phyloP scores from a whole-genome alignment of 352 stramenopile genomes.

The Phytophthora parvispora region DNA sequence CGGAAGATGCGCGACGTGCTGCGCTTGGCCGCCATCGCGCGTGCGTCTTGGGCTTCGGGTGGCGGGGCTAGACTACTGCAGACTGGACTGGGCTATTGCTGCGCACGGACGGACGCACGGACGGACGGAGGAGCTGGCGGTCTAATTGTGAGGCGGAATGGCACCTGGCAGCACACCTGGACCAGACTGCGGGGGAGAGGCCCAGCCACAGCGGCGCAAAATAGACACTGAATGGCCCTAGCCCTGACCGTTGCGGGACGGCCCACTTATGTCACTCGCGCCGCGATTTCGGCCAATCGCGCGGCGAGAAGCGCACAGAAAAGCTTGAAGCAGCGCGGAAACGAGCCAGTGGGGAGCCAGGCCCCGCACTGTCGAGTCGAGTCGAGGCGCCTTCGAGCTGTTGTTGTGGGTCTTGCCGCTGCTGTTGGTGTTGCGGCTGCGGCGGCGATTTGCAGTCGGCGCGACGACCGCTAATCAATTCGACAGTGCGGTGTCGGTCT shows the following conservation, averaged over 20 bases:
- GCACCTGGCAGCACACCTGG: background rate
- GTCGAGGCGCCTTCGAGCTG: background rate
- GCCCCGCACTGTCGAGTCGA: background rate
- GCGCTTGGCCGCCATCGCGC: conserved; percentile 36
- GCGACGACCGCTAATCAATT: conserved; percentile 9
- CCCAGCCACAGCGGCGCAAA: conserved; percentile 8
- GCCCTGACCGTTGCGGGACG: background rate
- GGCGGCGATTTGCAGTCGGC: background rate
- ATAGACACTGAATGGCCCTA: conserved; percentile 15
- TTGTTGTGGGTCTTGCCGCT: too few species aligned
- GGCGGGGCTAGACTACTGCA: background rate
- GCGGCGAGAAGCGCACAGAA: background rate
- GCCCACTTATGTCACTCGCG: background rate
- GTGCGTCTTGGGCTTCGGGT: background rate
- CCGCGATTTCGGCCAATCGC: background rate
- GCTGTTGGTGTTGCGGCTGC: background rate
- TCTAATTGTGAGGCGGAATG: conserved; percentile 30
- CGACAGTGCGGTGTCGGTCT: background rate
- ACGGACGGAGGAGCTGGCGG: background rate
- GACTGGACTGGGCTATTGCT: background rate
- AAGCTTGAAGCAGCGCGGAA: background rate
- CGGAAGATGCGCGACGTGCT: conserved; percentile 58
- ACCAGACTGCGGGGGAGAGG: conserved; percentile 16
- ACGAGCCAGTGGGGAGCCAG: background rate
- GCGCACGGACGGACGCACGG: background rate